Percentiles rank a stretch among this genome's conserved stretches.
These are phyloP conservation scores for Citrullus amarus DNA, from an alignment of 306 rosid genomes.

Conservation along the genomic window DNA sequence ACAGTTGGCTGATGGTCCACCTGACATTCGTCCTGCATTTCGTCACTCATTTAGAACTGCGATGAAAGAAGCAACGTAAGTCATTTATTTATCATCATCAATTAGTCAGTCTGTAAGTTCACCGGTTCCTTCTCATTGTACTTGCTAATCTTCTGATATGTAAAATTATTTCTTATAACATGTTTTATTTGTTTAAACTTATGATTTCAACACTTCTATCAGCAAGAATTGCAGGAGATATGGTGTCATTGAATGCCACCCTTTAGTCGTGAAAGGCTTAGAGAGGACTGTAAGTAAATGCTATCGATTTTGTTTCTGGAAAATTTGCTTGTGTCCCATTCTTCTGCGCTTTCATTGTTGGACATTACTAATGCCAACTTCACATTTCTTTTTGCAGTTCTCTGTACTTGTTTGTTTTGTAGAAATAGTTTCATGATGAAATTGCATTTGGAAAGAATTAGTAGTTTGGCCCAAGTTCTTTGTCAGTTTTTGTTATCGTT, in stretches of 20 bases:
- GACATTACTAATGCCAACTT: not conserved
- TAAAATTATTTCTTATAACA: not conserved
- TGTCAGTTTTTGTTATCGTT: not conserved
- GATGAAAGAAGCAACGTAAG: slow-evolving; percentile 39
- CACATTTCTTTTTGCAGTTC: not conserved
- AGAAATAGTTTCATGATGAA: not conserved
- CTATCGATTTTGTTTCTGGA: not conserved
- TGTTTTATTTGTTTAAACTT: slow-evolving; percentile 5
- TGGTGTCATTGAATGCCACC: slow-evolving; percentile 76
- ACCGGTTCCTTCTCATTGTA: not conserved
- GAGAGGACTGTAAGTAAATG: slow-evolving; percentile 55
- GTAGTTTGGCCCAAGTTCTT: not conserved
- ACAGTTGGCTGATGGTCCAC: slow-evolving; percentile 47
- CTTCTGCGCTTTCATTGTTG: not conserved
- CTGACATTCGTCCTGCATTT: slow-evolving; percentile 85
- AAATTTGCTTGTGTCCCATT: not conserved
- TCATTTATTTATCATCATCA: slow-evolving; percentile 12
- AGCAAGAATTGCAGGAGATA: slow-evolving; percentile 47
- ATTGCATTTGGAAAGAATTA: not conserved
- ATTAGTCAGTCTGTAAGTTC: slow-evolving; percentile 4
- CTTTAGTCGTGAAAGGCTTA: slow-evolving; percentile 73
- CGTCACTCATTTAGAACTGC: slow-evolving; percentile 44
- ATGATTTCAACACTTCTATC: slow-evolving; percentile 13
- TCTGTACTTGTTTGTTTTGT: not conserved
- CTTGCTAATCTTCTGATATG: not conserved